A percentile compares a stretch with the other conserved stretches of the same genome.
Evolutionary conservation across 257 asterid species (phyloP).

Genomic region (Penstemon newberryi): DNA sequence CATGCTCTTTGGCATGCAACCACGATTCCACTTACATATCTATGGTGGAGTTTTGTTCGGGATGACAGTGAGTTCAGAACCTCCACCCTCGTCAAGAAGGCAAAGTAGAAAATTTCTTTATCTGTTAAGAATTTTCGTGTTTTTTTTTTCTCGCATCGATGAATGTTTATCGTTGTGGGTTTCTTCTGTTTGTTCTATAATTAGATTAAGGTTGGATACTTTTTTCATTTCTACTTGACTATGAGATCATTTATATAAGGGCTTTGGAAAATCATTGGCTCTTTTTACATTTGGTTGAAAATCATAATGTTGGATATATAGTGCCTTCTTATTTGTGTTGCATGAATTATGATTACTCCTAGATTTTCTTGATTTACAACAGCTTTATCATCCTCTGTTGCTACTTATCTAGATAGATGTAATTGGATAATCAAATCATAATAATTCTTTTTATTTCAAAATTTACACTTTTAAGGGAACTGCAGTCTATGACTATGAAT

Average conservation of each 20-base stretch:
- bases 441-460: too few species aligned
- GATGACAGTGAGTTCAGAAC: conserved; percentile 77
- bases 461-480: too few species aligned
- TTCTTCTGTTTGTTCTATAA: conserved; percentile 35
- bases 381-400: too few species aligned
- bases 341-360: too few species aligned
- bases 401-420: too few species aligned
- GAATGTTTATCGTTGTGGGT: conserved; percentile 48
- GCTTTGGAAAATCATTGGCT: background rate
- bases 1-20: conserved; percentile 87
- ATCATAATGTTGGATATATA: too few species aligned
- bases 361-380: too few species aligned
- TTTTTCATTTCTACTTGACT: conserved; percentile 19
- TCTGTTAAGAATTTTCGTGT: conserved; percentile 25
- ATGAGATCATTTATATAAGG: conserved; percentile 1
- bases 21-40: conserved; percentile 66
- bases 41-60: conserved; percentile 82
- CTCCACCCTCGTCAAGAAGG: conserved; percentile 57
- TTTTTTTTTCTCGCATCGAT: conserved; percentile 41
- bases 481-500: too few species aligned
- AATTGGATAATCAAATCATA: too few species aligned
- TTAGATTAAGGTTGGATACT: conserved; percentile 29
- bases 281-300: background rate
- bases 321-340: too few species aligned
- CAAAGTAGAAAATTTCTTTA: conserved; percentile 35